A percentile compares a stretch with the other conserved stretches of the same genome.
Conservation (phyloP, 2,329 filamentous ascomycete genomes). For the Cercospora zeina region DNA sequence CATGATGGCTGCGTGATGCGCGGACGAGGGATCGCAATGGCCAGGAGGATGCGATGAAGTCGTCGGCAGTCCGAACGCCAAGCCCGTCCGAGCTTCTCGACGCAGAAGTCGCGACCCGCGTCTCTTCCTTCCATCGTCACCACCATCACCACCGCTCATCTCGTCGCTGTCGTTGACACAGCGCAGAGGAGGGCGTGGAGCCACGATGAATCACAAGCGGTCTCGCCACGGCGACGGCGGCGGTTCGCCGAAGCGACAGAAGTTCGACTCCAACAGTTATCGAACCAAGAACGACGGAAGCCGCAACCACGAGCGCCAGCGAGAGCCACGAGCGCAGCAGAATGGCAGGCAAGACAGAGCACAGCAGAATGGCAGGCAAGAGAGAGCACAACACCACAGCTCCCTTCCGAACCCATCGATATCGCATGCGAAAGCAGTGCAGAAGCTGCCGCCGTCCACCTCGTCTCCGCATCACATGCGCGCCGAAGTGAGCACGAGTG, state of each 20-base stretch:
- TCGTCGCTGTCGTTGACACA: slow-evolving; percentile 38
- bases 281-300: not conserved
- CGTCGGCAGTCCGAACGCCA: slow-evolving; percentile 6
- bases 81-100: not conserved
- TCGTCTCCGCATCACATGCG: not conserved
- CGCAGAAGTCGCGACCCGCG: not conserved
- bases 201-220: slow-evolving; percentile 29
- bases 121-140: not conserved
- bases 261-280: slow-evolving; percentile 9
- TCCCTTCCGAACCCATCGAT: slow-evolving; percentile 1
- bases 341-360: not conserved
- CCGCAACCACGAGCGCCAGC: slow-evolving; percentile 15
- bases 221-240: slow-evolving; percentile 18
- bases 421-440: slow-evolving; percentile 25
- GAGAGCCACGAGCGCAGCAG: not conserved
- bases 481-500: slow-evolving; percentile 23
- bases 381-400: not conserved
- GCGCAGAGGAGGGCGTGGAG: slow-evolving; percentile 38
- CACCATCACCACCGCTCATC: slow-evolving; percentile 32
- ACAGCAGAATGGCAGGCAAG: not conserved
- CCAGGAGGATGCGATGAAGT: not conserved
- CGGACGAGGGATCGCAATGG: not conserved
- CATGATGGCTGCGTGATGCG: slow-evolving; percentile 42
- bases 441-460: slow-evolving; percentile 27
- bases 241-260: slow-evolving; percentile 17